A percentile compares a stretch with the other conserved stretches of the same genome.
Evolutionary conservation across 139 green algal genomes (phyloP).

Genomic region (Volvox reticuliferus): DNA sequence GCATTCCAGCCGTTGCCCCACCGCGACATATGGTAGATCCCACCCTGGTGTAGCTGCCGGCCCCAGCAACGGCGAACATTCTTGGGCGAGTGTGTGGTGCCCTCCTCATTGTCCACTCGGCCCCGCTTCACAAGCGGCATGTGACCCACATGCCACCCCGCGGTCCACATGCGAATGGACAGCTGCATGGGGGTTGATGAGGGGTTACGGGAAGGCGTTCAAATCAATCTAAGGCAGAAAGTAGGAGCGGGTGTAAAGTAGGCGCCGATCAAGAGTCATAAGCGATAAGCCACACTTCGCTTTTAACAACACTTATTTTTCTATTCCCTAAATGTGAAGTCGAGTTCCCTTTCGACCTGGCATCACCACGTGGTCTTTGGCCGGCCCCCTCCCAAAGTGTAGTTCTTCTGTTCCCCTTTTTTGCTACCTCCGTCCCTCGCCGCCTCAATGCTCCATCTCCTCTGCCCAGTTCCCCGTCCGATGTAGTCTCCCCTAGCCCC

Average conservation of each 20-base stretch:
- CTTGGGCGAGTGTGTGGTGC: slow-evolving; percentile 27
- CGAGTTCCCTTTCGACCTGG: too few relatives aligned
- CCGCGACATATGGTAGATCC: background rate
- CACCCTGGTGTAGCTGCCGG: background rate
- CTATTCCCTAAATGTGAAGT: too few relatives aligned
- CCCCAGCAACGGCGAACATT: slow-evolving; percentile 17
- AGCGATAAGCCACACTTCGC: too few relatives aligned
- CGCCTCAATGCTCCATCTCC: background rate
- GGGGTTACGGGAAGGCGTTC: background rate
- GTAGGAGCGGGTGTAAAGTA: too few relatives aligned
- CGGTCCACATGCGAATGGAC: slow-evolving; percentile 24
- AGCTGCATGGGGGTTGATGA: background rate
- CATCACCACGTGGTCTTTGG: too few relatives aligned
- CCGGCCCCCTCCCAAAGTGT: too few relatives aligned
- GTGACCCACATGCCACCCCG: slow-evolving; percentile 34
- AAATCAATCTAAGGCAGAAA: too few relatives aligned
- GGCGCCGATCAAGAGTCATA: too few relatives aligned
- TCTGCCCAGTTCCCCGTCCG: background rate
- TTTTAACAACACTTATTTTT: too few relatives aligned
- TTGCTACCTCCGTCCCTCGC: too few relatives aligned
- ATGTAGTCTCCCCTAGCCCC: background rate
- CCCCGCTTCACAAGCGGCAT: background rate
- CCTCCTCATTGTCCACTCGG: background rate
- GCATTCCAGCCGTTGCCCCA: slow-evolving; percentile 3
- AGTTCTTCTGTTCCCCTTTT: too few relatives aligned